Conservation (phyloP, 78 protist genomes). For the Cyanophora paradoxa region DNA sequence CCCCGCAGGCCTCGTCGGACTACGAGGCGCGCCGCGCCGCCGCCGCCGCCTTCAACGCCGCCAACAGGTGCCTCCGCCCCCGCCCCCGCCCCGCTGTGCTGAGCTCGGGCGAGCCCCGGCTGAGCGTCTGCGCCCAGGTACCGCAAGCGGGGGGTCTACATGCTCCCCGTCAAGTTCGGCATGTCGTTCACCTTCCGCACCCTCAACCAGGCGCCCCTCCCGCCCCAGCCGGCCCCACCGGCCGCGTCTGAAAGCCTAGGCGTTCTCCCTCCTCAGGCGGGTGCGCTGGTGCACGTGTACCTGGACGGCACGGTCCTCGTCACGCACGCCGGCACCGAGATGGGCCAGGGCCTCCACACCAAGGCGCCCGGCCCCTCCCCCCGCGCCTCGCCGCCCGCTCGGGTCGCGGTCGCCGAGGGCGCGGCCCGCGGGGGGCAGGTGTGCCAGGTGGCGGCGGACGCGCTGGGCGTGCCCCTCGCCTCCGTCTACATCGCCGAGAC, state of each 20-base stretch:
- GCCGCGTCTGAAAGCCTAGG: not conserved
- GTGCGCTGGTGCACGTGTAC: constrained; percentile 60
- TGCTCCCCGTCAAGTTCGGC: constrained; percentile 81
- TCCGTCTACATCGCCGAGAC: constrained; percentile 73
- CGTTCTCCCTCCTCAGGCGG: not conserved
- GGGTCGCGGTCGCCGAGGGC: no score
- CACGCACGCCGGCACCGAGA: constrained; percentile 93
- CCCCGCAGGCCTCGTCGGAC: not conserved
- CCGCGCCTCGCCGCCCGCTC: no score
- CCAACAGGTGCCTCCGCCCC: constrained; percentile 54
- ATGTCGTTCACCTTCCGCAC: constrained; percentile 66
- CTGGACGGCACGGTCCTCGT: constrained; percentile 90
- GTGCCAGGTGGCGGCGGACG: constrained; percentile 68
- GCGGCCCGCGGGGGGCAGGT: no score
- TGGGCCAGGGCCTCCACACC: constrained; percentile 95
- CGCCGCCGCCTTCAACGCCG: constrained; percentile 62
- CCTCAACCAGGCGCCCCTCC: constrained; percentile 65
- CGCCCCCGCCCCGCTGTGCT: no score
- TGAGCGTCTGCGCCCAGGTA: not conserved
- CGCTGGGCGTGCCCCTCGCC: constrained; percentile 55
- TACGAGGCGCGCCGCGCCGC: not conserved
- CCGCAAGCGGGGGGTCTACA: constrained; percentile 84
- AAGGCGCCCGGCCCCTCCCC: no score
- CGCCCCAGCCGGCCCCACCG: not conserved
- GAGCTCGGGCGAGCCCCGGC: no score